Evolutionary conservation across 257 asterid genomes (phyloP), one percentile per base, ranked within the genome.

Genomic region (Lithospermum erythrorhizon): DNA sequence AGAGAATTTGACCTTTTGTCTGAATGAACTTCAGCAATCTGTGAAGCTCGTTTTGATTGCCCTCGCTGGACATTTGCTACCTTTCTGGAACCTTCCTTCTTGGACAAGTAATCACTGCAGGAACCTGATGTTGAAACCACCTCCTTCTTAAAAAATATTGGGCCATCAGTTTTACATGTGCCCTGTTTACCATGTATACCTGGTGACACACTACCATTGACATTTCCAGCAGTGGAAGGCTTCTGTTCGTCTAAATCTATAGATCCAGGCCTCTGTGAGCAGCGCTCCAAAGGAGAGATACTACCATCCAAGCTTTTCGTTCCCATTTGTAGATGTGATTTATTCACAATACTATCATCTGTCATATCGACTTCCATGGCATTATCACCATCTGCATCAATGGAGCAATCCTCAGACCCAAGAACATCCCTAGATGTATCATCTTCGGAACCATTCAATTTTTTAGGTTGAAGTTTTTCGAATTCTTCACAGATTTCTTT

Each of bases 401-500:
- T 56, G 65, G 76, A 64, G 59, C 57, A 71, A 7, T 63, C 62
- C 71, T 73, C 82, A 21, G 77, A 65, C 70, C 73, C 81, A 65
- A 68, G 71, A 65, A 76, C 70, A 53, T 65, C 73, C 61, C 73
- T 64, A 57, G 70, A 57, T 23, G 64, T 72, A 57, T 80, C 87
- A 73, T 75, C 87, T 62, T 76, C 72, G 23, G 64, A 64, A 63
- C 69, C 68, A 69, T 73, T 77, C 63, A 73, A 70, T 62, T 70
- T 78, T 69, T 79, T 71, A 59, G 23, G 64, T 71, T 84, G 90
- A 60, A 82, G 73, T 65, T 69, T 76, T 55, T 83, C 96, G 59
- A 78, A 90, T 76, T 84, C 96, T 62, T 74, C 90, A 58, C 87
- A 84, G 29, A 90, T 90, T 75, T 87, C 84, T 66, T 72, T 73